These are phyloP conservation scores for Geotrichum australiense DNA, from an alignment of 1,139 yeast genomes.

Conservation along the genomic window DNA sequence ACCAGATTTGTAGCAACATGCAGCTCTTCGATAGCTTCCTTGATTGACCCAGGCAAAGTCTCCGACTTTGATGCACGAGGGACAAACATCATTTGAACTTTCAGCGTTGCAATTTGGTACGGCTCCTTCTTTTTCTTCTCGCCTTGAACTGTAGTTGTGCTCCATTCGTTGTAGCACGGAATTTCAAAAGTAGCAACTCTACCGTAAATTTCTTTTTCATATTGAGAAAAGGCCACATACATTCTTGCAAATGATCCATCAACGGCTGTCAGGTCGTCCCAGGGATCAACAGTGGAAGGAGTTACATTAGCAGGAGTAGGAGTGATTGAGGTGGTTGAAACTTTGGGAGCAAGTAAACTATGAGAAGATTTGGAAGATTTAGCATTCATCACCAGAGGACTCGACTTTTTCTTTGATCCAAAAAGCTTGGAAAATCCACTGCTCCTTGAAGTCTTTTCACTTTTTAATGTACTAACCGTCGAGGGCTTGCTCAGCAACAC, in stretches of 20 bases:
- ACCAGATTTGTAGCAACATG: slow-evolving; percentile 21
- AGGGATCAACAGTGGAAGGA: slow-evolving; percentile 6
- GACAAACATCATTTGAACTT: slow-evolving; percentile 63
- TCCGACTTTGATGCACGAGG: slow-evolving; percentile 47
- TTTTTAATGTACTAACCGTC: slow-evolving; percentile 3
- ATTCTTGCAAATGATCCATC: slow-evolving; percentile 89
- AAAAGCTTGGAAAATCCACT: slow-evolving; percentile 16
- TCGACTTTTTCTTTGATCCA: slow-evolving; percentile 25
- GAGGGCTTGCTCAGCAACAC: slow-evolving; percentile 3
- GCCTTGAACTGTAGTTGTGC: slow-evolving; percentile 28
- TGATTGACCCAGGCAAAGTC: slow-evolving; percentile 47
- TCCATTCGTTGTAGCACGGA: slow-evolving; percentile 79
- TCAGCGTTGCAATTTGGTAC: slow-evolving; percentile 55
- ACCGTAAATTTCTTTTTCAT: slow-evolving; percentile 51
- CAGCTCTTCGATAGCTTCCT: slow-evolving; percentile 40
- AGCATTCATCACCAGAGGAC: slow-evolving; percentile 1
- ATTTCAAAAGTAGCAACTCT: slow-evolving; percentile 46
- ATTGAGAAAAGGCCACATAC: slow-evolving; percentile 55
- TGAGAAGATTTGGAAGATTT: neutral
- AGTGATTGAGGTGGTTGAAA: neutral
- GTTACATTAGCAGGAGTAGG: neutral
- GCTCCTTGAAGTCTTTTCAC: slow-evolving; percentile 3
- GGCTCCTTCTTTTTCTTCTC: slow-evolving; percentile 40
- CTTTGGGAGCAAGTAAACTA: neutral
- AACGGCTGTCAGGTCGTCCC: slow-evolving; percentile 38